Evolutionary conservation across 495 filamentous ascomycete species (phyloP), one percentile per base, ranked within the genome.

Genomic region (Talaromyces borbonicus): DNA sequence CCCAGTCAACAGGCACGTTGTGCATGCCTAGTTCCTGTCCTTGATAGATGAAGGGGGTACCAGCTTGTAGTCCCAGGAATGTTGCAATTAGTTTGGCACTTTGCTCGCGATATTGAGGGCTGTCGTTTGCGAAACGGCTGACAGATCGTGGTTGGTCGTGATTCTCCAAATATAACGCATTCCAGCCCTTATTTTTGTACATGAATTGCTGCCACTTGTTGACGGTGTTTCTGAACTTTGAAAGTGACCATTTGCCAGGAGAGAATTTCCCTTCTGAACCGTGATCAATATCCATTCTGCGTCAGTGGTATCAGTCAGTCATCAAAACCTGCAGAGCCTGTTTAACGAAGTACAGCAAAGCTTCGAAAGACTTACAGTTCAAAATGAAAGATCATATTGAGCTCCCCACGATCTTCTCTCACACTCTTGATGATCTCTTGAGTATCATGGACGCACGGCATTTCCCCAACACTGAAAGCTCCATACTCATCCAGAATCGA

Each of bases 351-450:
- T n/a, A n/a, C n/a, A n/a, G n/a, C n/a, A n/a, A n/a, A n/a, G n/a
- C n/a, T n/a, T n/a, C n/a, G n/a, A n/a, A n/a, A n/a, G n/a, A n/a
- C n/a, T n/a, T n/a, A n/a, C n/a, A n/a, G 66, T 50, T 84, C 81
- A 49, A 86, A 86, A 50, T 83, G 75, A 63, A 88, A 87, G 22
- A 85, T 74, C 84, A 88, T 88, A 62, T 77, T 77, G 35, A 87
- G 67, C 55, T 87, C 79, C 36, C 69, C 63, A 22, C 78, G 74
- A 32, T 72, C 69, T 9, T 67, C 63, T 2, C 72, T 66, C 18
- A 87, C 75, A 24, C 74, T 75, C 11, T 69, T 65, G 22, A 85
- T 65, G 1, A 85, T 75, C 51, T 84, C 72, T 26, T 71, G 59
- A 46, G 79, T 68, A 2, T 75, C 72, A 11, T 52, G 62, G 9